Evolutionary conservation across 2,329 filamentous ascomycete species (phyloP), one percentile per base, ranked within the genome.

Genomic region (Sporothrix pallida): DNA sequence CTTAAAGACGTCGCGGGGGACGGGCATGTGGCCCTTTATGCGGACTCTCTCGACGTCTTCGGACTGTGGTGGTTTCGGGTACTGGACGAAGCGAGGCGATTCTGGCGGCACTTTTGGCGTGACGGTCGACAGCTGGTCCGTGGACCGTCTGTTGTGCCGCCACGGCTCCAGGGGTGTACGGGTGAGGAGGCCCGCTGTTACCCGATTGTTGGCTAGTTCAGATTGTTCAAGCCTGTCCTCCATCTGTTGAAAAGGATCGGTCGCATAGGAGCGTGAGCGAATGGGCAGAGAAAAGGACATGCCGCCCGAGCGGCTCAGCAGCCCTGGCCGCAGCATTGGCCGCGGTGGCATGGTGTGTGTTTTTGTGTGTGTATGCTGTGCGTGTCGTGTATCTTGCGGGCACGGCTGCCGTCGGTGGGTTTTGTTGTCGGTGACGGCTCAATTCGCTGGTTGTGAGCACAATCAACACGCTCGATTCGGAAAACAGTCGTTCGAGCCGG

Each of bases 51-150:
- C 31, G 31, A 37, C 31, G 31, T 88, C 84, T 46, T 88, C 86
- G 70, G 91, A 89, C 81, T 97, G 94, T n/a, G 90, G 87, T 68
- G 92, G 88, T 77, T 87, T 86, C 67, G 95, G 95, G 72, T 98
- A 86, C 77, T 93, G 90, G 83, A 98, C 92, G 85, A 92, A 98
- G 76, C 89, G 88, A 65, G 96, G 95, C 50, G 94, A 97, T 81
- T 98, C 93, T 68, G 96, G 95, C 20, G 92, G 91, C 76, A 95
- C 76, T 73, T 26, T 17, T 62, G 70, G 56, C 46, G 52, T 44
- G 31, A 71, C 52, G 20, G 68, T 37, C 31, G 7, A 37, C 31
- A 37, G 31, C 31, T 37, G 31, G 31, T 5, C 31, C 31, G 31
- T 6, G 31, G 31, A 37, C 7, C 7, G 4, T 37, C 31, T 37